Percentiles rank a stretch among this genome's conserved stretches.
Evolutionary conservation across 805 yeast genomes (phyloP).

Genomic region (Candida odintsovae): DNA sequence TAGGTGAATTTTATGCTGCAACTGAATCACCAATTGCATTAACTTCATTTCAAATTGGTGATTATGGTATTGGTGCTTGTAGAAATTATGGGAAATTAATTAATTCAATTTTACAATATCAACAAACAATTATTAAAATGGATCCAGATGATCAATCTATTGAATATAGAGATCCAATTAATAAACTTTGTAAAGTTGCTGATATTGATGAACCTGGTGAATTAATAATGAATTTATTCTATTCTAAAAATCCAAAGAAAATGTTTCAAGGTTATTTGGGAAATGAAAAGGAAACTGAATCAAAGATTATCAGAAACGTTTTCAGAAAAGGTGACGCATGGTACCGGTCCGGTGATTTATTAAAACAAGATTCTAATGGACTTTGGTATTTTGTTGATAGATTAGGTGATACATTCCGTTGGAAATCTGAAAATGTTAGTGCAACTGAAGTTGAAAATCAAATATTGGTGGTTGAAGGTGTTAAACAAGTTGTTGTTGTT

Average conservation of each 20-base stretch:
- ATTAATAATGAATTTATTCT: conserved; percentile 67
- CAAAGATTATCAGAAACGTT: conserved; percentile 69
- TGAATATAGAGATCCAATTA: conserved; percentile 60
- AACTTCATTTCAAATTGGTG: conserved; percentile 73
- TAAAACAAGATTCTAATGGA: conserved; percentile 62
- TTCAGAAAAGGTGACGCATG: conserved; percentile 86
- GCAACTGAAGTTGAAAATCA: conserved; percentile 90
- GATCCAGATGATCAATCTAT: conserved; percentile 74
- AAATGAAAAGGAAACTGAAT: conserved; percentile 69
- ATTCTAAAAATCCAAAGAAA: conserved; percentile 56
- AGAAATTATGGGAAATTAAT: conserved; percentile 67
- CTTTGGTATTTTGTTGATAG: conserved; percentile 83
- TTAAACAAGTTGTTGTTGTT: conserved; percentile 76
- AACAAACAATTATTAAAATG: conserved; percentile 62
- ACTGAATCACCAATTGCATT: conserved; percentile 90
- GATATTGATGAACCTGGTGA: conserved; percentile 74
- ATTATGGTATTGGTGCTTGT: conserved; percentile 82
- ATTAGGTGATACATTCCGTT: conserved; percentile 90
- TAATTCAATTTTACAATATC: conserved; percentile 42
- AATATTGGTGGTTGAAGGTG: conserved; percentile 32
- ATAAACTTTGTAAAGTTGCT: conserved; percentile 58
- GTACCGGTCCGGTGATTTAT: conserved; percentile 83
- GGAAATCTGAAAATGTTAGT: conserved; percentile 95
- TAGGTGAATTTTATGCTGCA: conserved; percentile 92
- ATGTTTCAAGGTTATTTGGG: conserved; percentile 90